Evolutionary conservation across 164 flowering plant genomes (phyloP), one percentile per base, ranked within the genome.

Genomic region (Protea cynaroides): DNA sequence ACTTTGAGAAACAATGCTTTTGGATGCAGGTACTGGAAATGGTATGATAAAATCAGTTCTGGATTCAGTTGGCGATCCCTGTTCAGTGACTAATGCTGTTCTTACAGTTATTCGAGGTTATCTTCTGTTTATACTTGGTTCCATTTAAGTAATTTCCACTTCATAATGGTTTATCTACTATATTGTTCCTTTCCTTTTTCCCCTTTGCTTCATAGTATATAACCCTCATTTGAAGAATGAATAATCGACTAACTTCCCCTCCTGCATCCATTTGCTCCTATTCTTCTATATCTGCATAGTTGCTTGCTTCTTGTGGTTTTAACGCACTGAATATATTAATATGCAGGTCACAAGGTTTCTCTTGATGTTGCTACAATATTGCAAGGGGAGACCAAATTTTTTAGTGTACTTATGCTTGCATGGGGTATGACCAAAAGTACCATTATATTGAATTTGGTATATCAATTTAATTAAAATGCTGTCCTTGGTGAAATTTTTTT

Each of bases 401-500:
- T 85, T 60, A 89, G 97, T 62, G 84, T 95, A 58, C 78, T 95
- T 81, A 95, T 90, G 97, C 94, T 95, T 79, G 86, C 99, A 43
- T 95, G 99, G 99, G 99, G 99, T 95, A 90, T 62, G 71, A 15
- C 24, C 18, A 19, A 43, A 60, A 59, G 53, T 19, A 46, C n/a
- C 29, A 13, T 50, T 44, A 50, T 44, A 62, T 22, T 37, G 13
- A 69, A 22, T 50, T 17, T 47, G 8, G 24, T 24, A 19, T 15
- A 40, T 47, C 17, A 1, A 9, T 10, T 25, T 25, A 46, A 19
- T 24, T 29, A 4, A 11, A 57, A 47, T 40, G 8, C 4, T 40
- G 46, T 5, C 25, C 6, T 7, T 43, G 10, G 10, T 10, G 23
- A 6, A n/a, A 8, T 50, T 29, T 6, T 19, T 25, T 61, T 24